A percentile compares a stretch with the other conserved stretches of the same genome.
Conservation (phyloP, 305 asterid species). For the Andrographis paniculata region DNA sequence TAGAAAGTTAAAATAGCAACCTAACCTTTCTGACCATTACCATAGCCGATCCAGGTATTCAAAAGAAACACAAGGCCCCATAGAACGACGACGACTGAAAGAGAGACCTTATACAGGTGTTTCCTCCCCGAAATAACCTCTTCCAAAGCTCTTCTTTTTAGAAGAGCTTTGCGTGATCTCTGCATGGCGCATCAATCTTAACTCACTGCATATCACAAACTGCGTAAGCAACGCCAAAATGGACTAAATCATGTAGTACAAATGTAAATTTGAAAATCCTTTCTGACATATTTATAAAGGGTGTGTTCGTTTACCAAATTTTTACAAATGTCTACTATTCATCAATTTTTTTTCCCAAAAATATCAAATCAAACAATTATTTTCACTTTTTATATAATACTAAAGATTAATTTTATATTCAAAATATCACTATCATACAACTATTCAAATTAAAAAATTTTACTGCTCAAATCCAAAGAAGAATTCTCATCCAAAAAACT, state of each 20-base stretch:
- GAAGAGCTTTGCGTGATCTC: constrained; percentile 93
- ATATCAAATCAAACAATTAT: too few relatives aligned
- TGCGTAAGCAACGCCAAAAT: neutral
- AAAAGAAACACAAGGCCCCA: constrained; percentile 77
- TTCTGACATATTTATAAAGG: neutral
- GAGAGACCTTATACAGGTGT: constrained; percentile 55
- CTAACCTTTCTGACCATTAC: constrained; percentile 71
- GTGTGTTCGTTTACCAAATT: too few relatives aligned
- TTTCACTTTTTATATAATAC: too few relatives aligned
- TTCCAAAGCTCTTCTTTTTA: constrained; percentile 74
- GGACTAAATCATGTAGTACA: neutral
- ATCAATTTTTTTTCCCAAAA: too few relatives aligned
- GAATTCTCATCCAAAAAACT: too few relatives aligned
- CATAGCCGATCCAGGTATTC: constrained; percentile 65
- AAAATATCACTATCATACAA: too few relatives aligned
- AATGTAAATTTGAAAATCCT: neutral
- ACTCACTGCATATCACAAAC: constrained; percentile 18
- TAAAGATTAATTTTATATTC: too few relatives aligned
- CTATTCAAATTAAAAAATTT: too few relatives aligned
- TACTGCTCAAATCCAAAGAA: too few relatives aligned
- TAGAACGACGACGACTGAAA: constrained; percentile 45
- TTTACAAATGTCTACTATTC: too few relatives aligned
- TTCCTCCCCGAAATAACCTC: constrained; percentile 40
- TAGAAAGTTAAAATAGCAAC: constrained; percentile 9
- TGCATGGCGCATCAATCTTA: constrained; percentile 86